Base-by-base conservation (phyloP, 148 eudicot genomes). In the Dianthus caryophyllus region DNA sequence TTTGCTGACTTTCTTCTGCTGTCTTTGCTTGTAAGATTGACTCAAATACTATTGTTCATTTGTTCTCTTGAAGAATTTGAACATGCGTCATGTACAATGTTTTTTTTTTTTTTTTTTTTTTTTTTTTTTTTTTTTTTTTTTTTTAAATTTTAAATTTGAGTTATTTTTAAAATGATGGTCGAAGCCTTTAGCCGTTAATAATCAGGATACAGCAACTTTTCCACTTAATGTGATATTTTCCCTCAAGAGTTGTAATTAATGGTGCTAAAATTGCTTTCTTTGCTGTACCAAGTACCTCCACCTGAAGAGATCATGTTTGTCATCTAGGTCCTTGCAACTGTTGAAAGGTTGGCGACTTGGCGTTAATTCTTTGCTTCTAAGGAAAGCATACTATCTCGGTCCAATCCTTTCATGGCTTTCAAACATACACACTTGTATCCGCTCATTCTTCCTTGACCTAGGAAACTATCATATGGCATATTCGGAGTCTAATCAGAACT, bases 1-100 rank as follows among this genome's bases (percentile, higher is more conserved):
- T 94, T 66, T 75, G 86, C n/a, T n/a, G n/a, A n/a, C n/a, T n/a
- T n/a, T n/a, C n/a, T 79, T 71, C 50, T 65, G 39, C 27, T 30
- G 27, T 67, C 52, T 26, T 64, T 55, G 33, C 21, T 56, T 15
- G 30, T 16, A 57, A 29, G 39, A 57, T 52, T 47, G 49, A 9
- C 51, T 41, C 14, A 20, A 15, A 27, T 36, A 12, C 39, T 39
- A 24, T 15, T 58, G 10, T 58, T 29, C 30, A 21, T 21, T 30
- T 58, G 10, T 58, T 29, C 30, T 22, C 41, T 30, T 58, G 15
- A 17, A 33, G 62, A 30, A 18, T 54, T 54, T 54, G 22, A 5
- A 54, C 31, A 54, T 9, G 33, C 25, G 17, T 26, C 14, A 10
- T 54, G 29, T 13, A 29, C 41, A 58, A 41, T 31, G 16, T 31